Evolutionary conservation across 805 yeast genomes (phyloP).

Genomic region (Candida ponderosae): DNA sequence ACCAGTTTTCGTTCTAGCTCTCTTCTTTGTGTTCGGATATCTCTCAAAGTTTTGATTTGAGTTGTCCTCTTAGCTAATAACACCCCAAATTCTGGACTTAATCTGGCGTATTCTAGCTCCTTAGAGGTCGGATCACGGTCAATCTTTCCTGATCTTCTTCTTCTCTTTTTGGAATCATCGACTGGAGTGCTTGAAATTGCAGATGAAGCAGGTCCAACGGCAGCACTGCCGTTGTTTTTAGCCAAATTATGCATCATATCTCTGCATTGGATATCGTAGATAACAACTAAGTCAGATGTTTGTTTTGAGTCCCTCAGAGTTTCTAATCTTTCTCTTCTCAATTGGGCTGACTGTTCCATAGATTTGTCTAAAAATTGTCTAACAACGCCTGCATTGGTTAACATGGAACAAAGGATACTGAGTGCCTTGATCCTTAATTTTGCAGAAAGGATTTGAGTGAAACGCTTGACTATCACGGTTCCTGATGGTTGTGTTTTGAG

Average conservation of each 20-base stretch:
- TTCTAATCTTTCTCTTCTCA: conserved; percentile 64
- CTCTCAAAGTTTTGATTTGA: conserved; percentile 29
- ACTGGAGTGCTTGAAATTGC: conserved; percentile 12
- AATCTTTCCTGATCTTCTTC: conserved; percentile 23
- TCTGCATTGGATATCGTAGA: conserved; percentile 31
- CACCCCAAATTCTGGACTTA: conserved; percentile 34
- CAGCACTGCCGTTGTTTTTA: neutral
- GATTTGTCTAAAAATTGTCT: conserved; percentile 61
- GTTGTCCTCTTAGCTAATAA: conserved; percentile 38
- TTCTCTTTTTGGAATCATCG: conserved; percentile 10
- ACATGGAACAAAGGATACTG: conserved; percentile 54
- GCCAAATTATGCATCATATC: conserved; percentile 22
- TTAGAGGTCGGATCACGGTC: conserved; percentile 30
- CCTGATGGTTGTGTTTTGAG: conserved; percentile 40
- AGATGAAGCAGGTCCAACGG: conserved; percentile 3
- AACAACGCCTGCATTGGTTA: conserved; percentile 50
- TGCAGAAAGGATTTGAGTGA: conserved; percentile 42
- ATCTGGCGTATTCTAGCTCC: conserved; percentile 28
- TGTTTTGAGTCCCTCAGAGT: conserved; percentile 50
- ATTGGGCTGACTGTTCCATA: conserved; percentile 51
- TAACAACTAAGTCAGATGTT: conserved; percentile 42
- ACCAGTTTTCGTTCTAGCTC: conserved; percentile 53
- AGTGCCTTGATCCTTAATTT: conserved; percentile 50
- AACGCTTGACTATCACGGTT: conserved; percentile 41
- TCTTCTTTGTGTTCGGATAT: conserved; percentile 38